Base-by-base conservation (phyloP, 257 asterid species). In the Fraxinus anomala region DNA sequence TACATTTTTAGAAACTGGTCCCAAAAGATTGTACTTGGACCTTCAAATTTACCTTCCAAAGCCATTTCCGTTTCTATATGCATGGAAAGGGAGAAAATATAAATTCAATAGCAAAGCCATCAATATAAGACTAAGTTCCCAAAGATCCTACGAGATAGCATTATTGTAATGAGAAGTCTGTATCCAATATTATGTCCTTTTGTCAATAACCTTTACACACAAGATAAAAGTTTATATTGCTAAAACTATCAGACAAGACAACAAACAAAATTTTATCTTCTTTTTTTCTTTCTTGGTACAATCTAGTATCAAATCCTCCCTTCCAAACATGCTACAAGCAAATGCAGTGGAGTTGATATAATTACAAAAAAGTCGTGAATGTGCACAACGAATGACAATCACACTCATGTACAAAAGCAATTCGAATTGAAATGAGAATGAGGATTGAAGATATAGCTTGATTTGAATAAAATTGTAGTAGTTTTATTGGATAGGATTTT, bases 31-130 rank as follows among this genome's bases (percentile, higher is more conserved):
- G 33, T 9, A 9, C 70, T 24, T n/a, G 8, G 49, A 68, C 36
- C 68, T n/a, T 17, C 66, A 77, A 33, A 69, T 10, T 24, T 21
- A 51, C 44, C 70, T 30, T n/a, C 68, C 73, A 59, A 75, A 39
- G 34, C 30, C 65, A 54, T 36, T 77, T 76, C 66, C 24, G 19
- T 4, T 51, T 51, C 10, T 44, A 44, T 44, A 44, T 8, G 63
- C 24, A 51, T 16, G 51, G 10, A 51, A 19, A 4, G 63, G 24
- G 63, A 51, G 23, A 51, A 4, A 5, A 51, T 17, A 51, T 51
- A 51, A 16, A 51, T 5, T 14, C 21, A 16, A 51, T 16, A 51
- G 63, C 63, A 51, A 51, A 51, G 63, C 24, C 63, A 51, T 51
- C 23, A 51, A 0, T 1, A 17, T 51, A 28, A 51, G 23, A 17